phyloP scores from a whole-genome alignment of 768 basidiomycete genomes.

The Pleurotus eryngii region DNA sequence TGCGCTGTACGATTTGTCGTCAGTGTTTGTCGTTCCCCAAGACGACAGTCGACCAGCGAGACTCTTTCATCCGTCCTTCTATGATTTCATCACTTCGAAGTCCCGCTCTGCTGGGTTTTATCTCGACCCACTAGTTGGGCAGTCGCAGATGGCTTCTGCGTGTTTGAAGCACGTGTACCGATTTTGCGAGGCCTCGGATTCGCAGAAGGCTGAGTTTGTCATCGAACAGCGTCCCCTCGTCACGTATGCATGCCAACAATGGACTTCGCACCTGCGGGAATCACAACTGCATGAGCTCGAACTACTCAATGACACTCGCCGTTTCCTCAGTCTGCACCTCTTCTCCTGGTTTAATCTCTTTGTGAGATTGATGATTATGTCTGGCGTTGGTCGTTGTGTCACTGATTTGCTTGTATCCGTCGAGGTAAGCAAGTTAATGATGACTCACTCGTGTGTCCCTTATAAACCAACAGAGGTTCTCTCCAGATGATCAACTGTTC shows the following conservation, averaged over 20 bases:
- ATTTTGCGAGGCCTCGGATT: not conserved
- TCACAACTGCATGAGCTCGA: not conserved
- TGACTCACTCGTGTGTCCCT: too few species aligned
- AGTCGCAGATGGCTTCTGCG: not conserved
- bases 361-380: not conserved
- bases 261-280: conserved; percentile 4
- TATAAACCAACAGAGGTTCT: too few species aligned
- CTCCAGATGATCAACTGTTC: too few species aligned
- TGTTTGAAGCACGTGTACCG: not conserved
- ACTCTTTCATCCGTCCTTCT: conserved; percentile 10
- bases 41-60: conserved; percentile 4
- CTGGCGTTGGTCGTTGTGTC: not conserved
- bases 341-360: not conserved
- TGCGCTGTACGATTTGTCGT: not conserved
- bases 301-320: not conserved
- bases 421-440: not conserved
- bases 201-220: not conserved
- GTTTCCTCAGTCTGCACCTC: not conserved
- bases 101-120: conserved; percentile 2
- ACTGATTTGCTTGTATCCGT: not conserved
- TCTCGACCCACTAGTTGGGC: not conserved
- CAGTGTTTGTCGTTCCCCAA: conserved; percentile 1
- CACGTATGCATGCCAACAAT: conserved; percentile 7
- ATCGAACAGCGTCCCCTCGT: not conserved
- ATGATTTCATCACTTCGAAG: conserved; percentile 10